Evolutionary conservation across 116 monocot species (phyloP).

Genomic region (Posidonia oceanica): DNA sequence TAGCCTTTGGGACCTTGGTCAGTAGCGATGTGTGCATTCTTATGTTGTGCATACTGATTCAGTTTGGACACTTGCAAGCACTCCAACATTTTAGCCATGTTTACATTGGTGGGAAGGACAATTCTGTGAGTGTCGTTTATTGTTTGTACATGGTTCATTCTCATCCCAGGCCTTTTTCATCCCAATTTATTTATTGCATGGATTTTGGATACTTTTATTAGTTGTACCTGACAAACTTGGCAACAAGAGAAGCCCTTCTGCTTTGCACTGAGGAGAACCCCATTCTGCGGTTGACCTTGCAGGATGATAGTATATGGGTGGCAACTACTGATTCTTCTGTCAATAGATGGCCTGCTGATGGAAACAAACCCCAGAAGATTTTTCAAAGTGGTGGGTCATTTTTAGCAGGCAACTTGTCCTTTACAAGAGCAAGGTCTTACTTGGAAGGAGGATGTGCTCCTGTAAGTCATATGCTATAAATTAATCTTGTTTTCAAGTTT

Average conservation of each 20-base stretch:
- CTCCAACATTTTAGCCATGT: constrained; percentile 88
- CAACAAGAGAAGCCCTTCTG: constrained; percentile 77
- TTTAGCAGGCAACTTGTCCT: constrained; percentile 96
- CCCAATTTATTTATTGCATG: constrained; percentile 4
- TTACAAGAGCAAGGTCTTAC: constrained; percentile 78
- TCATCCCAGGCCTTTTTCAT: not conserved
- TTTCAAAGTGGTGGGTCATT: constrained; percentile 87
- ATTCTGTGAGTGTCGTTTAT: constrained; percentile 47
- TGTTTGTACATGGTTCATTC: not conserved
- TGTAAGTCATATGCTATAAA: constrained; percentile 37
- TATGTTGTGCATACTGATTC: constrained; percentile 99
- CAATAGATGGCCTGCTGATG: constrained; percentile 80
- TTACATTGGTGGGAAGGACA: constrained; percentile 96
- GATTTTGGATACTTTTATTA: constrained; percentile 21
- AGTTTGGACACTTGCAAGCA: constrained; percentile 96
- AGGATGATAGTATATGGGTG: constrained; percentile 90
- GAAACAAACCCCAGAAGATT: constrained; percentile 56
- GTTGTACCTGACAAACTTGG: constrained; percentile 89
- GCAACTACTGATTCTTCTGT: constrained; percentile 95
- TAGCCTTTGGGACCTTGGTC: constrained; percentile 99
- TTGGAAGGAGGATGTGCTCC: constrained; percentile 87
- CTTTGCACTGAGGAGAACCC: constrained; percentile 86
- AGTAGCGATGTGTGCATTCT: constrained; percentile 94
- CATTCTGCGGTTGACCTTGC: constrained; percentile 66
- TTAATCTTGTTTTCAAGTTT: not conserved